Percentiles rank a stretch among this genome's conserved stretches.
phyloP scores from a whole-genome alignment of 768 basidiomycete species.

The Tylopilus plumbeoviolaceoides region DNA sequence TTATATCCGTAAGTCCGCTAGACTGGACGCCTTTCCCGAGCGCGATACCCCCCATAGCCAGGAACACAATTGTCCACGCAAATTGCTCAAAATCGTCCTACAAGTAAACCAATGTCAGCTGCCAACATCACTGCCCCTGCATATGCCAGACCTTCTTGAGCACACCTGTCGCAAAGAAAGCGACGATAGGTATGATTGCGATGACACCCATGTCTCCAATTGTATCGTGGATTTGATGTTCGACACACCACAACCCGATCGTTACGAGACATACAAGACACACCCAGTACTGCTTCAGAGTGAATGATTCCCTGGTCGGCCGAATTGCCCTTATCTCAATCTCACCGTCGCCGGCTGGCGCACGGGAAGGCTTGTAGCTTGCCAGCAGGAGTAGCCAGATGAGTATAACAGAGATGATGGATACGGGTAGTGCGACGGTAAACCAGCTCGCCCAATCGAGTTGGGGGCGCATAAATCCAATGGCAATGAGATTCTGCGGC shows the following conservation, averaged over 20 bases:
- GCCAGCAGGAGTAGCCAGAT: conserved; percentile 90
- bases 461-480: conserved; percentile 79
- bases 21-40: conserved; percentile 90
- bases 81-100: conserved; percentile 95
- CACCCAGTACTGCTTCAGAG: conserved; percentile 87
- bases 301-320: conserved; percentile 78
- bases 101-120: not conserved
- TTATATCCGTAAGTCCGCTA: conserved; percentile 79
- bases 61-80: conserved; percentile 91
- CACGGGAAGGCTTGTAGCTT: conserved; percentile 71
- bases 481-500: conserved; percentile 94
- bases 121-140: not conserved
- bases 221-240: conserved; percentile 65
- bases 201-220: conserved; percentile 98
- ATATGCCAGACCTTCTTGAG: conserved; percentile 73
- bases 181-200: conserved; percentile 86
- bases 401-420: conserved; percentile 75
- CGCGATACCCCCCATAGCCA: conserved; percentile 97
- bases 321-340: conserved; percentile 84
- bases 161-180: conserved; percentile 91
- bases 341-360: conserved; percentile 70
- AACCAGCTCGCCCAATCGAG: conserved; percentile 95
- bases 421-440: conserved; percentile 88
- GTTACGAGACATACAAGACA: conserved; percentile 77
- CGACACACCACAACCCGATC: conserved; percentile 87